phyloP scores from a whole-genome alignment of 208 protist genomes.

The Trypanosoma congolense region DNA sequence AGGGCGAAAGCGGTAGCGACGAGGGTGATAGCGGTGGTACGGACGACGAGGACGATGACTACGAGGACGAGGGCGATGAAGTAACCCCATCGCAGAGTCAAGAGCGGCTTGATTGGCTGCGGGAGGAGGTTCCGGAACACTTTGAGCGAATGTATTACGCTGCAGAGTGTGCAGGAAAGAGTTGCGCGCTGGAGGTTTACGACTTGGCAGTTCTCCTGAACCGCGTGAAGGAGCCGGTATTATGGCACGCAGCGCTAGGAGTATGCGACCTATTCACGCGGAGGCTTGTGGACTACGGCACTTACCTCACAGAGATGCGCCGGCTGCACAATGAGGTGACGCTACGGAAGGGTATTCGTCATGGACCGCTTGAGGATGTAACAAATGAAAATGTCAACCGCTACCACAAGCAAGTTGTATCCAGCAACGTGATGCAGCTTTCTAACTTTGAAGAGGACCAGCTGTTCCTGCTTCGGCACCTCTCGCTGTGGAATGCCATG shows the following conservation, averaged over 20 bases:
- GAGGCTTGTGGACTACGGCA: slow-evolving; percentile 74
- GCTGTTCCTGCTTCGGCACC: slow-evolving; percentile 75
- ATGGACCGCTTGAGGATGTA: slow-evolving; percentile 36
- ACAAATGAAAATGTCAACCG: slow-evolving; percentile 40
- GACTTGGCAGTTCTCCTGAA: slow-evolving; percentile 71
- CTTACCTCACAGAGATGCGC: slow-evolving; percentile 75
- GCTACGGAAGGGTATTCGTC: slow-evolving; percentile 50
- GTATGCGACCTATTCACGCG: slow-evolving; percentile 75
- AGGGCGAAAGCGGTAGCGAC: slow-evolving; percentile 17
- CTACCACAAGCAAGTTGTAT: slow-evolving; percentile 10
- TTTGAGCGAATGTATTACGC: slow-evolving; percentile 64
- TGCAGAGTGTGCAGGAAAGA: slow-evolving; percentile 55
- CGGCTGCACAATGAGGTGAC: slow-evolving; percentile 78
- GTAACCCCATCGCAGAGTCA: slow-evolving; percentile 40
- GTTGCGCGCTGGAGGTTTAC: slow-evolving; percentile 71
- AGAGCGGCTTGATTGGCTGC: slow-evolving; percentile 51
- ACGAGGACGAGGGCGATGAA: slow-evolving; percentile 28
- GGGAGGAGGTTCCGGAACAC: slow-evolving; percentile 38
- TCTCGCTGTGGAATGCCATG: slow-evolving; percentile 76
- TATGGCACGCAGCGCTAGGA: slow-evolving; percentile 84
- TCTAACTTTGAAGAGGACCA: slow-evolving; percentile 73
- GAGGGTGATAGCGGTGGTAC: slow-evolving; percentile 15
- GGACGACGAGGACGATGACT: slow-evolving; percentile 28
- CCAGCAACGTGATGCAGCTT: slow-evolving; percentile 48
- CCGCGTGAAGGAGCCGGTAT: slow-evolving; percentile 48